These are phyloP conservation scores for Bonia amplexicaulis DNA, from an alignment of 176 grass and related monocot genomes.

Conservation along the genomic window DNA sequence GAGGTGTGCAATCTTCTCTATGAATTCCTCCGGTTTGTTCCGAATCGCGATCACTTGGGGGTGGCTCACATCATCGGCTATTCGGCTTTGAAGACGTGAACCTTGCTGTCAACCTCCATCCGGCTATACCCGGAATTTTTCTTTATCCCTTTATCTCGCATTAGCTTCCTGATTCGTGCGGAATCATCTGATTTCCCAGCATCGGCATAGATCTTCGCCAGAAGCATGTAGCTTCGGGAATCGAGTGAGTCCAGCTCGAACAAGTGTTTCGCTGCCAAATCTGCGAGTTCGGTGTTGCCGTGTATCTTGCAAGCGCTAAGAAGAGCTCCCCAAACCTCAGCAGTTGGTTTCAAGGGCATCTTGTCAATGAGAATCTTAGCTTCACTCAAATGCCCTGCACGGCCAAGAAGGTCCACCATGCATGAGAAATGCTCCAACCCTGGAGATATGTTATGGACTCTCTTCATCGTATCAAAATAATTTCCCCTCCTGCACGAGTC, in stretches of 20 bases:
- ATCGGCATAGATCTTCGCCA: conserved; percentile 82
- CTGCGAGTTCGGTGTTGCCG: conserved; percentile 63
- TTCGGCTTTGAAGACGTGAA: conserved; percentile 84
- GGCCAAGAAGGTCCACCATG: conserved; percentile 92
- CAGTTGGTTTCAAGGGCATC: conserved; percentile 79
- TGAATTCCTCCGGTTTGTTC: conserved; percentile 58
- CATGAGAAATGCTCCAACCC: conserved; percentile 88
- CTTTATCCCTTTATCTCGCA: conserved; percentile 82
- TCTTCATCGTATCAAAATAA: conserved; percentile 85
- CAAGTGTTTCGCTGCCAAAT: conserved; percentile 61
- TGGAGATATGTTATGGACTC: conserved; percentile 57
- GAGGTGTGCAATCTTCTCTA: conserved; percentile 48
- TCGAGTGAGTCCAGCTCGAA: conserved; percentile 73
- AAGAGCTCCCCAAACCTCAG: conserved; percentile 87
- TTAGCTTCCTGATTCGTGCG: conserved; percentile 73
- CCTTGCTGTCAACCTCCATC: conserved; percentile 77
- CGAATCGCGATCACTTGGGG: conserved; percentile 59
- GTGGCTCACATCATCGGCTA: conserved; percentile 46
- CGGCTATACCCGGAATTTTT: conserved; percentile 91
- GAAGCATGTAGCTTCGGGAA: conserved; percentile 91
- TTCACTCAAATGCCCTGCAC: conserved; percentile 65
- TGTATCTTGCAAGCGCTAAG: conserved; percentile 81
- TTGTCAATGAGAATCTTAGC: conserved; percentile 65
- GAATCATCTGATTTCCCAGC: conserved; percentile 78
- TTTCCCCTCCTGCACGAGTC: conserved; percentile 67